Conservation (phyloP, 805 yeast genomes). For the Wickerhamiella australiensis region DNA sequence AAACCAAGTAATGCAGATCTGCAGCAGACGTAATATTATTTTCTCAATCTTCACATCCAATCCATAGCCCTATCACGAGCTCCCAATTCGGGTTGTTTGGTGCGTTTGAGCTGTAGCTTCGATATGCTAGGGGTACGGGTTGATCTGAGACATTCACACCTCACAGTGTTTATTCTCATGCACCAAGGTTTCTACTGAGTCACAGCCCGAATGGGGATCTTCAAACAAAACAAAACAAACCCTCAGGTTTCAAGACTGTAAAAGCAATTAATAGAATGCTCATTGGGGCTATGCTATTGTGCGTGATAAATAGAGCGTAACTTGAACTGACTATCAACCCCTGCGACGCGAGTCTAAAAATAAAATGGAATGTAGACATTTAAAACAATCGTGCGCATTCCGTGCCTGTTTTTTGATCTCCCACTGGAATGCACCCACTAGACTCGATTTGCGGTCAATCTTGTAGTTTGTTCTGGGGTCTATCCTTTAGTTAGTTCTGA, state of each 20-base stretch:
- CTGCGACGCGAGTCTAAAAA: neutral
- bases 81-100: too few relatives aligned
- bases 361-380: neutral
- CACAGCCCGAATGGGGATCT: neutral
- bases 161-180: neutral
- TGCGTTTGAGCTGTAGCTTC: too few relatives aligned
- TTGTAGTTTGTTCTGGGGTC: too few relatives aligned
- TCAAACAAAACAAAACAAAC: neutral
- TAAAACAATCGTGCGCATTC: neutral
- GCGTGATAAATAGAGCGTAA: neutral
- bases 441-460: too few relatives aligned
- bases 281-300: too few relatives aligned
- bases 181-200: neutral
- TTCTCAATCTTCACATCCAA: too few relatives aligned
- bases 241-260: neutral
- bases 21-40: constrained; percentile 1
- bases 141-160: neutral
- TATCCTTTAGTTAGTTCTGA: too few relatives aligned
- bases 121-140: neutral
- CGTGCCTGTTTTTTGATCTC: too few relatives aligned
- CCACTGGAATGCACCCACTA: neutral
- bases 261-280: too few relatives aligned
- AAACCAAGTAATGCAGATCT: neutral
- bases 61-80: too few relatives aligned
- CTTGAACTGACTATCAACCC: neutral